These are phyloP conservation scores for Lentinula lateritia DNA, from an alignment of 768 basidiomycete species.

Conservation along the genomic window DNA sequence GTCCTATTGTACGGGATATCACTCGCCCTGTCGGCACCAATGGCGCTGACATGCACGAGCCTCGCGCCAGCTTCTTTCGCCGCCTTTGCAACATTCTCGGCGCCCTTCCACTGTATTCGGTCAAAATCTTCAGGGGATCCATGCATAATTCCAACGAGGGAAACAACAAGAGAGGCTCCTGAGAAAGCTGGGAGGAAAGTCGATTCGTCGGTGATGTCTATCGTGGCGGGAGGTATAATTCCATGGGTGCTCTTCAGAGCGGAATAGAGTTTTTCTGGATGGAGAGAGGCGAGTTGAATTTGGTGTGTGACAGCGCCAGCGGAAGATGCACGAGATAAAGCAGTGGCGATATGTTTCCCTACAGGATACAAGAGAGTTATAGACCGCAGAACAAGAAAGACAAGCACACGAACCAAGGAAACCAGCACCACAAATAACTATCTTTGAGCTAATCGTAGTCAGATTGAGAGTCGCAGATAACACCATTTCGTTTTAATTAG, in stretches of 20 bases:
- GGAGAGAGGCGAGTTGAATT: constrained; percentile 57
- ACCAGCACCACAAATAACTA: constrained; percentile 50
- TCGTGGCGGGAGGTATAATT: constrained; percentile 28
- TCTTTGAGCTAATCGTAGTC: constrained; percentile 21
- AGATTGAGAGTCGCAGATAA: too few relatives aligned
- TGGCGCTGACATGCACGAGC: constrained; percentile 65
- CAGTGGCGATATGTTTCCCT: constrained; percentile 59
- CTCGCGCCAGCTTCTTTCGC: constrained; percentile 50
- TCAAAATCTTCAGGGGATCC: constrained; percentile 55
- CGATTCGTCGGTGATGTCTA: constrained; percentile 51
- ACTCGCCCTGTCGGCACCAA: constrained; percentile 62
- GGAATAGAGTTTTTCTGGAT: constrained; percentile 38
- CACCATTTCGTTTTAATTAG: too few relatives aligned
- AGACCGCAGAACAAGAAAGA: too few relatives aligned
- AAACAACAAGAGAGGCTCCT: constrained; percentile 54
- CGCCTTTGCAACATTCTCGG: constrained; percentile 56
- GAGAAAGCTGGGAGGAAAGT: constrained; percentile 45
- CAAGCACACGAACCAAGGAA: constrained; percentile 48
- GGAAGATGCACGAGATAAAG: constrained; percentile 31
- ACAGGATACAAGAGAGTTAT: neutral
- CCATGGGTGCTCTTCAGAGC: constrained; percentile 27
- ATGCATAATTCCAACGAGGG: constrained; percentile 64
- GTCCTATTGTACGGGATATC: constrained; percentile 55
- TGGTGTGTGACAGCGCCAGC: constrained; percentile 22
- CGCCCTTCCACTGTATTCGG: constrained; percentile 58